Evolutionary conservation across 768 basidiomycete genomes (phyloP).

Genomic region (Tricholoma saponaceum): DNA sequence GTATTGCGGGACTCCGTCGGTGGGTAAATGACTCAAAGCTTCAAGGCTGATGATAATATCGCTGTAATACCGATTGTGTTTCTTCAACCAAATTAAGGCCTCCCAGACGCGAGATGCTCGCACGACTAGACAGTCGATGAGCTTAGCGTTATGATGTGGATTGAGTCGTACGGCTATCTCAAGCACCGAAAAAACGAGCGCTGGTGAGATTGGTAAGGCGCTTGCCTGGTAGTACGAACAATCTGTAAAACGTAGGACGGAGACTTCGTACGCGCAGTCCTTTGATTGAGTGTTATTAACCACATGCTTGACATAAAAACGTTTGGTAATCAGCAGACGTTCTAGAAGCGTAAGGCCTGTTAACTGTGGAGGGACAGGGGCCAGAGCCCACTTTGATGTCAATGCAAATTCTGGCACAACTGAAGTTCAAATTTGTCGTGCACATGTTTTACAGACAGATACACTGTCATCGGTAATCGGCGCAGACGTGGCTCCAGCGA

Average conservation of each 20-base stretch:
- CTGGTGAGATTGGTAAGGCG: background rate
- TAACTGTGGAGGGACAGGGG: background rate
- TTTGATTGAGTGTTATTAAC: background rate
- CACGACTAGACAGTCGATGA: too few species aligned
- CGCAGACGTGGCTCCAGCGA: too few species aligned
- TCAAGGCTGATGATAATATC: background rate
- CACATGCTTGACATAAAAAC: background rate
- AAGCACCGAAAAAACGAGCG: too few species aligned
- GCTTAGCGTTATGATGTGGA: too few species aligned
- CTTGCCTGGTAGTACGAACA: background rate
- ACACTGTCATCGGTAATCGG: background rate
- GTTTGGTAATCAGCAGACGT: background rate
- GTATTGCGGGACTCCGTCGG: too few species aligned
- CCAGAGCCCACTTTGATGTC: background rate
- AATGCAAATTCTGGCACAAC: background rate
- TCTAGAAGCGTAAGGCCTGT: background rate
- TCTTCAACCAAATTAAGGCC: too few species aligned
- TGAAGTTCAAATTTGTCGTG: background rate
- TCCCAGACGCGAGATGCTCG: too few species aligned
- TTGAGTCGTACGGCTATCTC: too few species aligned
- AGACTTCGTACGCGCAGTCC: too few species aligned
- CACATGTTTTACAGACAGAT: background rate
- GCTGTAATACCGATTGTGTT: background rate
- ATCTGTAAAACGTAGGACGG: background rate
- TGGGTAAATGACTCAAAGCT: too few species aligned